Evolutionary conservation across 1,284 basidiomycete genomes (phyloP).

Genomic region (Pseudozyma thailandica): DNA sequence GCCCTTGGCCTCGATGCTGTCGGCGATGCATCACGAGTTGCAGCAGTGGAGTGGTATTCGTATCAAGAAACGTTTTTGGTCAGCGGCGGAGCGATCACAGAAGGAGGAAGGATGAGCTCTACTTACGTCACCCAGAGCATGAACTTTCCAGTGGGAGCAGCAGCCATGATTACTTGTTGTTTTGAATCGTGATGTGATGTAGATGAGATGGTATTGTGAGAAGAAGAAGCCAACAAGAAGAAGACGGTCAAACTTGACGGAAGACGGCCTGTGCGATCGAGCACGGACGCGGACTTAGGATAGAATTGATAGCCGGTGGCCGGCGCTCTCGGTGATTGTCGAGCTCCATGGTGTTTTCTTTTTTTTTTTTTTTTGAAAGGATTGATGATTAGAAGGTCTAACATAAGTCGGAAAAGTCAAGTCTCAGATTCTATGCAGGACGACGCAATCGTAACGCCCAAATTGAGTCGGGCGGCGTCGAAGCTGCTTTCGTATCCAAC

Average conservation of each 20-base stretch:
- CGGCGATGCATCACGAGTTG: background rate
- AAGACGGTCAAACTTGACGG: background rate
- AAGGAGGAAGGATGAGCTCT: background rate
- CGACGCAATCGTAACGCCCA: background rate
- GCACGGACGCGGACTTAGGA: constrained; percentile 7
- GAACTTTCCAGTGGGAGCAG: constrained; percentile 44
- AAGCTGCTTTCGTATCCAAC: constrained; percentile 1
- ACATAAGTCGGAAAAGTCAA: background rate
- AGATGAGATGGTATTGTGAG: background rate
- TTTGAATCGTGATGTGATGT: background rate
- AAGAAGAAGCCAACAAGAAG: background rate
- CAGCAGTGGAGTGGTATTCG: background rate
- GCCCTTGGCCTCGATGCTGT: constrained; percentile 46
- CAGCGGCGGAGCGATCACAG: no score
- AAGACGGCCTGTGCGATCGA: no score
- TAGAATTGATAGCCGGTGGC: constrained; percentile 3
- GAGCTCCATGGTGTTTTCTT: background rate
- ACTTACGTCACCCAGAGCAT: constrained; percentile 45
- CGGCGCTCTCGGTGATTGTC: no score
- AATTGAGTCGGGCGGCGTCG: background rate
- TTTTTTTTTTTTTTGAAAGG: background rate
- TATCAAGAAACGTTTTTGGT: no score
- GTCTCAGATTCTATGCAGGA: background rate
- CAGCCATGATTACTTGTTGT: constrained; percentile 21
- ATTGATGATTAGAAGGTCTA: no score